A percentile compares a stretch with the other conserved stretches of the same genome.
These are phyloP conservation scores for Candida coleopterorum DNA, from an alignment of 805 yeast genomes.

Conservation along the genomic window DNA sequence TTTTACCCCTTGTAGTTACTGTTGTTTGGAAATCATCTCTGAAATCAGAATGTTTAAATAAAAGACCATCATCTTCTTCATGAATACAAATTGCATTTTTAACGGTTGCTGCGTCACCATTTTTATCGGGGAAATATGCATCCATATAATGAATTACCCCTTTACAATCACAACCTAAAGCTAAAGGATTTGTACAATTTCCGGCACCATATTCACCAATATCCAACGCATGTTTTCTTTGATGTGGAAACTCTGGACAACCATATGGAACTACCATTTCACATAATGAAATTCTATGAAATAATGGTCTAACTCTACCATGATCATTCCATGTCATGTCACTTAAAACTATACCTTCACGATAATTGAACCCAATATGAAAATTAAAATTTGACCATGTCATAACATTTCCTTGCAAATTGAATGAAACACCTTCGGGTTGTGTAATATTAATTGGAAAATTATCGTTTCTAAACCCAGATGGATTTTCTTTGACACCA, in stretches of 20 bases:
- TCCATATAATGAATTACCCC: constrained; percentile 81
- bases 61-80: constrained; percentile 79
- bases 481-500: constrained; percentile 44
- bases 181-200: constrained; percentile 73
- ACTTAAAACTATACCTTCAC: constrained; percentile 78
- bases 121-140: constrained; percentile 66
- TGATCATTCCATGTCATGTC: constrained; percentile 73
- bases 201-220: constrained; percentile 89
- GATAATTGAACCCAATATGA: constrained; percentile 80
- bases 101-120: constrained; percentile 65
- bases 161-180: constrained; percentile 81
- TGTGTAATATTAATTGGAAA: constrained; percentile 70
- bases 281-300: constrained; percentile 72
- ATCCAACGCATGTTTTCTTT: constrained; percentile 81
- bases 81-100: constrained; percentile 80
- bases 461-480: constrained; percentile 54
- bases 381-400: constrained; percentile 74
- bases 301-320: constrained; percentile 66
- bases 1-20: constrained; percentile 70
- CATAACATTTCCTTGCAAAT: constrained; percentile 63
- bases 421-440: constrained; percentile 80
- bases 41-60: constrained; percentile 80
- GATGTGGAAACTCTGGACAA: constrained; percentile 73
- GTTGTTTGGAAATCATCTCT: constrained; percentile 75
- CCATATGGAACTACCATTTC: constrained; percentile 90